Base-by-base conservation (phyloP, 148 eudicot genomes). In the Silene uniflora region DNA sequence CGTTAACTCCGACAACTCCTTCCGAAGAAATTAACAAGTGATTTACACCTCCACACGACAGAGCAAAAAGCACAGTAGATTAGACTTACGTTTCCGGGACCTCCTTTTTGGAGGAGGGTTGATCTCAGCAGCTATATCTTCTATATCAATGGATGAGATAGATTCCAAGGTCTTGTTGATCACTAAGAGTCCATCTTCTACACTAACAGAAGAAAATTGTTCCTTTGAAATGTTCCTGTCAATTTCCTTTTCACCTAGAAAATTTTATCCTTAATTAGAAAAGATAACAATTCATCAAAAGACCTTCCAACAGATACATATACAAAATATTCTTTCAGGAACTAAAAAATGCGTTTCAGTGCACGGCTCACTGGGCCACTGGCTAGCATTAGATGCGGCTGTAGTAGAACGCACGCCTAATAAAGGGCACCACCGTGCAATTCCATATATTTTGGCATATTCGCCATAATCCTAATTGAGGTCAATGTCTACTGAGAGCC, bases 1-100 rank as follows among this genome's bases (percentile, higher is more conserved):
- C 5, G 5, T 35, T 35, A 35, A 35, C 39, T 35, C 39, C 5
- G 39, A 35, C 39, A 35, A 35, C 39, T 9, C 8, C 68, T 27
- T 27, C 19, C n/a, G 3, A 64, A 27, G 44, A 29, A 7, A 21
- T 60, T 19, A 60, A 47, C 55, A 47, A 2, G n/a, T 69, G 19
- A 1, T 47, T 12, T 69, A 46, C 59, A 74, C 61, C 35, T 62
- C 32, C 25, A 59, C 23, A 68, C 24, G 35, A 17, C 42, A 68
- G 29, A 39, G 21, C 47, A 54, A 11, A 14, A 39, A 74, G 73
- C 13, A 67, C 11, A 42, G 62, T n/a, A n/a, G n/a, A n/a, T n/a
- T 60, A 80, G 27, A 68, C 91, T 88, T 87, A 91, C 93, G 96
- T 80, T 84, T 85, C 19, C 71, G 87, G n/a, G 87, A 73, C 78